Evolutionary conservation across 805 yeast genomes (phyloP).

Genomic region (Starmera dryadoides): DNA sequence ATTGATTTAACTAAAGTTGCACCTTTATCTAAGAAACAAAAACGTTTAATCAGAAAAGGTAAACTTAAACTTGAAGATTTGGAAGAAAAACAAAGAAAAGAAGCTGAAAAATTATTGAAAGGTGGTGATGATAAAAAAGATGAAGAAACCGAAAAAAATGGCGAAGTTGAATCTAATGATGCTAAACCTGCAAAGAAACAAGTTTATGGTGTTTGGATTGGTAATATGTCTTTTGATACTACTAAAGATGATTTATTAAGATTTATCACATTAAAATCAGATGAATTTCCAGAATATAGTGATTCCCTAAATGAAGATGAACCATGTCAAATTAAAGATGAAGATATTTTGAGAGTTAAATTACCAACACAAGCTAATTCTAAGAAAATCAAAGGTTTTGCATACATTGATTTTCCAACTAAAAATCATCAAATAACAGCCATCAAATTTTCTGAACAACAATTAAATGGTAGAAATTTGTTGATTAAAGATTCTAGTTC

Average conservation of each 20-base stretch:
- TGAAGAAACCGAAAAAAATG: slow-evolving; percentile 22
- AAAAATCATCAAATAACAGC: slow-evolving; percentile 55
- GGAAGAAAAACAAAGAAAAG: slow-evolving; percentile 31
- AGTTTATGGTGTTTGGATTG: slow-evolving; percentile 85
- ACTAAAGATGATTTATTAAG: slow-evolving; percentile 62
- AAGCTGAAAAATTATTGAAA: slow-evolving; percentile 13
- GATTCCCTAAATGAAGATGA: slow-evolving; percentile 22
- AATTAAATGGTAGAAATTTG: slow-evolving; percentile 77
- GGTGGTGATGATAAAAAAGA: slow-evolving; percentile 7
- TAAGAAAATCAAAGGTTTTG: slow-evolving; percentile 74
- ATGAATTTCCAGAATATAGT: slow-evolving; percentile 24
- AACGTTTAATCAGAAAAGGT: slow-evolving; percentile 76
- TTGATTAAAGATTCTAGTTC: slow-evolving; percentile 76
- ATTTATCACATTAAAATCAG: slow-evolving; percentile 57
- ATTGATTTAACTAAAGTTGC: slow-evolving; percentile 63
- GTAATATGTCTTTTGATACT: slow-evolving; percentile 84
- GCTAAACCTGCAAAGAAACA: slow-evolving; percentile 32
- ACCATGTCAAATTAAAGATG: slow-evolving; percentile 35
- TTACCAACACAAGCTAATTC: slow-evolving; percentile 61
- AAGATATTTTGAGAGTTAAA: slow-evolving; percentile 67
- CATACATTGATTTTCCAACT: slow-evolving; percentile 75
- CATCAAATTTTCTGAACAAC: slow-evolving; percentile 59
- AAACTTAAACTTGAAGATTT: slow-evolving; percentile 54
- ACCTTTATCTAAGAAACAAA: slow-evolving; percentile 89
- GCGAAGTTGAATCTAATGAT: slow-evolving; percentile 24